Evolutionary conservation across 1,284 basidiomycete species (phyloP).

Genomic region (Puccinia horiana): DNA sequence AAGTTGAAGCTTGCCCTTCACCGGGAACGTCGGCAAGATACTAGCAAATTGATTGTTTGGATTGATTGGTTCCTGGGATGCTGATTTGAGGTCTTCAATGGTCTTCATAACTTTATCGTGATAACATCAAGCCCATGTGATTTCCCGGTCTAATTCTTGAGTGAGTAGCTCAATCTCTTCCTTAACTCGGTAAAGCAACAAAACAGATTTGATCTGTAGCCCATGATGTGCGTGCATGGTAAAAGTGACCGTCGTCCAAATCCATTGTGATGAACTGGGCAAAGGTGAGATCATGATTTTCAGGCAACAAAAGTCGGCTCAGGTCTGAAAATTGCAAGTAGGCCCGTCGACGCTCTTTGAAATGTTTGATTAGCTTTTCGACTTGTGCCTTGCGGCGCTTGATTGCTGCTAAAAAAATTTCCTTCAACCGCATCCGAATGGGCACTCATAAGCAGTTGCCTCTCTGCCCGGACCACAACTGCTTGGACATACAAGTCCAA

Average conservation of each 20-base stretch:
- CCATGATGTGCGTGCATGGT: background rate
- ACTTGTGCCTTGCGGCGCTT: background rate
- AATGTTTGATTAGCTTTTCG: background rate
- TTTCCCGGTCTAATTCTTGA: background rate
- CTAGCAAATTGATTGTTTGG: background rate
- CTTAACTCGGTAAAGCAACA: background rate
- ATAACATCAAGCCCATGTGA: background rate
- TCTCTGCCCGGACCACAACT: background rate
- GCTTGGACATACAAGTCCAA: background rate
- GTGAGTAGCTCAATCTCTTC: background rate
- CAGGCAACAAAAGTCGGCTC: background rate
- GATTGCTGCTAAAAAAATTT: background rate
- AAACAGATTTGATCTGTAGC: background rate
- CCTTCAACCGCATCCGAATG: background rate
- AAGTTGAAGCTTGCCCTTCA: background rate
- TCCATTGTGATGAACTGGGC: background rate
- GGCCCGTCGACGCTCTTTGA: background rate
- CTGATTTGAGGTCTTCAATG: background rate
- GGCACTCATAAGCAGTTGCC: background rate
- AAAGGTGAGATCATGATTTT: background rate
- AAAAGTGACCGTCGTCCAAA: background rate
- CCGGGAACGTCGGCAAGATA: background rate
- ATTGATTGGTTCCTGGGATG: background rate
- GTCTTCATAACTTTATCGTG: background rate
- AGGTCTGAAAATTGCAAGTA: background rate